Evolutionary conservation across 495 filamentous ascomycete species (phyloP).

Genomic region (Saxophila tyrrhenica): DNA sequence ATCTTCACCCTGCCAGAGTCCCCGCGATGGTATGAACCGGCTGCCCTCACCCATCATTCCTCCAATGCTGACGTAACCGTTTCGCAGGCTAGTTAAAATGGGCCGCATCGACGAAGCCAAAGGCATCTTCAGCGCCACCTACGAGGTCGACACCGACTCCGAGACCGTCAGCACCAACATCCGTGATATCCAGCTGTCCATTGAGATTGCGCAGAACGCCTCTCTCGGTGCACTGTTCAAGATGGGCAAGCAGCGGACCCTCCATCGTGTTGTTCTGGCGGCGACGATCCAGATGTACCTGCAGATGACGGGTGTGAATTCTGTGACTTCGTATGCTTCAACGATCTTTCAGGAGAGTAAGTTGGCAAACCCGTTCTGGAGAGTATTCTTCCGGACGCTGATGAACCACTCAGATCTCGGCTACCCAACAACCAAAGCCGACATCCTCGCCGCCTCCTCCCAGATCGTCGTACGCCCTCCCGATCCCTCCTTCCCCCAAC

Average conservation of each 20-base stretch:
- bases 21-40: neutral
- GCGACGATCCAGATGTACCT: neutral
- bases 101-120: neutral
- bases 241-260: neutral
- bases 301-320: neutral
- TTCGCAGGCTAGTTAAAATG: no score
- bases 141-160: neutral
- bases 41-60: no score
- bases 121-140: neutral
- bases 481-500: neutral
- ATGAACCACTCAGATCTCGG: no score
- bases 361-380: no score
- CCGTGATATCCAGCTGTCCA: no score
- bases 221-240: neutral
- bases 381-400: no score
- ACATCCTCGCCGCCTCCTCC: no score
- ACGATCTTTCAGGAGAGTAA: neutral
- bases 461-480: no score
- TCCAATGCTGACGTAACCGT: no score
- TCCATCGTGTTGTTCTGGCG: neutral
- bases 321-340: neutral
- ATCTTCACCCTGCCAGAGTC: neutral
- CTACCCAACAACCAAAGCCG: no score
- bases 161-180: neutral
- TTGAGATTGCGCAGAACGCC: neutral